Percentiles rank a stretch among this genome's conserved stretches.
Conservation (phyloP, 2,329 filamentous ascomycete species). For the Berkeleyomyces basicola region DNA sequence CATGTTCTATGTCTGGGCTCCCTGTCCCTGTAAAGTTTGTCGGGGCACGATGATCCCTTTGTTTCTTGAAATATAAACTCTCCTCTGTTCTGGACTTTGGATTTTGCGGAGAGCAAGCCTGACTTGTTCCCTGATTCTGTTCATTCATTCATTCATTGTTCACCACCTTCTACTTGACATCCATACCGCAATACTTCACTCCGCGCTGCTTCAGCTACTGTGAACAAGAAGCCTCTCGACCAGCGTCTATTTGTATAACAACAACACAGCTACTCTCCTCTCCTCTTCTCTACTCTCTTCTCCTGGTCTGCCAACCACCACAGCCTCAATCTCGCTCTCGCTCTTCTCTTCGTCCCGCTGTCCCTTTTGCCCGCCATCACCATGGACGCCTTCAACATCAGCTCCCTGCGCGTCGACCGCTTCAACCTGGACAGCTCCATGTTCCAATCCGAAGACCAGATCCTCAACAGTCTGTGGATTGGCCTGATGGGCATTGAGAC, state of each 20-base stretch:
- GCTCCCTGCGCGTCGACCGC: background rate
- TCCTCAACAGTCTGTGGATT: conserved; percentile 32
- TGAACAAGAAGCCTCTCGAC: background rate
- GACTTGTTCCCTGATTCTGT: background rate
- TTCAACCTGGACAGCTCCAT: conserved; percentile 11
- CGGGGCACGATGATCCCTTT: background rate
- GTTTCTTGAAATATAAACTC: conserved; percentile 4
- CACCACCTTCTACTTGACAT: background rate
- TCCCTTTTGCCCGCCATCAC: background rate
- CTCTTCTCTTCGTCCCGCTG: background rate
- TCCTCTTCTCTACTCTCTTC: background rate
- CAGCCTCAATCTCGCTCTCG: background rate
- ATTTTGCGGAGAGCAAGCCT: background rate
- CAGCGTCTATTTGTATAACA: background rate
- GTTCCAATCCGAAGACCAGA: conserved; percentile 22
- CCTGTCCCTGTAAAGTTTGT: background rate
- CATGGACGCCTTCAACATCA: conserved; percentile 9
- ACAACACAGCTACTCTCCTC: background rate
- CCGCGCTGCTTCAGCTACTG: background rate
- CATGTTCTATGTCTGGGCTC: background rate
- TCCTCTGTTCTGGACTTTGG: background rate
- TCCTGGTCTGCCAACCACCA: background rate
- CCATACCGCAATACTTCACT: background rate
- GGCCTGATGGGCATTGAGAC: conserved; percentile 30
- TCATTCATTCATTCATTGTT: background rate